Percentiles rank a stretch among this genome's conserved stretches.
Conservation (phyloP, 208 protist species). For the Crithidia thermophila region DNA sequence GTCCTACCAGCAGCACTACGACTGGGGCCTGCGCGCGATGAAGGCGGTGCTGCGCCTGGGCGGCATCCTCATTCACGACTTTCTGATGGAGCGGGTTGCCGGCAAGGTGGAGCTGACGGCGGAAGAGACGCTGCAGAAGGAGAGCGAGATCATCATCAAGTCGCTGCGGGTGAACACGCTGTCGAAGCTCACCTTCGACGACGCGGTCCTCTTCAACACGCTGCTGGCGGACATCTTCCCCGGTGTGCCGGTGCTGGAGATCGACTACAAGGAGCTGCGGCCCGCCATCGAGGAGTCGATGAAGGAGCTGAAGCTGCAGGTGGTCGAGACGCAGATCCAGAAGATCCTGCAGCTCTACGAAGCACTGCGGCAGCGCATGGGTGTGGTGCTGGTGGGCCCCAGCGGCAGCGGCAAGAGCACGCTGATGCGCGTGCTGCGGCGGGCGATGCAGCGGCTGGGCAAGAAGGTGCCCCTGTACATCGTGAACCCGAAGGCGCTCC, state of each 20-base stretch:
- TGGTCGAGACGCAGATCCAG: slow-evolving; percentile 87
- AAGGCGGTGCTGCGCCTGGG: slow-evolving; percentile 96
- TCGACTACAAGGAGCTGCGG: slow-evolving; percentile 94
- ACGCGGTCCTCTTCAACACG: slow-evolving; percentile 94
- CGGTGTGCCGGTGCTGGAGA: slow-evolving; percentile 84
- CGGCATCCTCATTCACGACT: slow-evolving; percentile 90
- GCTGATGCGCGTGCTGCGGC: slow-evolving; percentile 91
- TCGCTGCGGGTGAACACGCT: slow-evolving; percentile 97
- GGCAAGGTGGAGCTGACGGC: slow-evolving; percentile 59
- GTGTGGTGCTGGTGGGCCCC: slow-evolving; percentile 97
- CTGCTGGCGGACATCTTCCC: slow-evolving; percentile 97
- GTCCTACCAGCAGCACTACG: slow-evolving; percentile 98
- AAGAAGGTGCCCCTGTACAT: slow-evolving; percentile 90
- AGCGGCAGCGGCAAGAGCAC: slow-evolving; percentile 97
- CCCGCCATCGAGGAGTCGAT: slow-evolving; percentile 90
- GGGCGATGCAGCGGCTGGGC: slow-evolving; percentile 86
- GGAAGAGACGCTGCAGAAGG: slow-evolving; percentile 77
- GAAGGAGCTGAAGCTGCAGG: slow-evolving; percentile 90
- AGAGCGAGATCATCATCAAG: slow-evolving; percentile 96
- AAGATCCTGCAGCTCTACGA: slow-evolving; percentile 98
- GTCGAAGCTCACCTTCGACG: slow-evolving; percentile 98
- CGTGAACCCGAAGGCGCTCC: slow-evolving; percentile 98
- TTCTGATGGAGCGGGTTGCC: slow-evolving; percentile 83
- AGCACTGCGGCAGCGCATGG: slow-evolving; percentile 97
- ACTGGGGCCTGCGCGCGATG: slow-evolving; percentile 98